These are phyloP conservation scores for Lumnitzera littorea DNA, from an alignment of 345 rosid species.

Conservation along the genomic window DNA sequence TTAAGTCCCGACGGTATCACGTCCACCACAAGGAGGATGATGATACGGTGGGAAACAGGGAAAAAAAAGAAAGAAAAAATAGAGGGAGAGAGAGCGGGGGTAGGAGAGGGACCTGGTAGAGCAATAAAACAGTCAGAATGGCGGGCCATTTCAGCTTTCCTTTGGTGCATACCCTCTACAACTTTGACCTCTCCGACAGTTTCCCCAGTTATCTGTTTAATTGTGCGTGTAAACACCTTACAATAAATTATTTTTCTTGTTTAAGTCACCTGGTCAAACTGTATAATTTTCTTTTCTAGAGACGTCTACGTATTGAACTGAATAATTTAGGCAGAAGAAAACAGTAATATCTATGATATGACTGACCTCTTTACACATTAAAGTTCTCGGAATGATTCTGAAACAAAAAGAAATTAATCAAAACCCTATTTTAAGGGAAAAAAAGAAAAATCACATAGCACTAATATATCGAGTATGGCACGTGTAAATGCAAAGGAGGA, in stretches of 20 bases:
- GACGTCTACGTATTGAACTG: background rate
- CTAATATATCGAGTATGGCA: background rate
- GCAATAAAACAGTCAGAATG: conserved; percentile 44
- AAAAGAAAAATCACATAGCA: background rate
- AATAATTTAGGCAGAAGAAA: background rate
- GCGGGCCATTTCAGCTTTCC: conserved; percentile 48
- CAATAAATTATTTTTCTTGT: background rate
- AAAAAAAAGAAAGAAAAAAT: too few species aligned
- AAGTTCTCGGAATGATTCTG: conserved; percentile 82
- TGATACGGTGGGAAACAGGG: too few species aligned
- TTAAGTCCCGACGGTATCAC: too few species aligned
- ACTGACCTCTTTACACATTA: conserved; percentile 82
- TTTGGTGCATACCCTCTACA: conserved; percentile 44
- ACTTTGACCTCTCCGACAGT: conserved; percentile 43
- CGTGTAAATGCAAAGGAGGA: background rate
- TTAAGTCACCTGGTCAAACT: too few species aligned
- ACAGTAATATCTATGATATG: background rate
- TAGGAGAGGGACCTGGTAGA: conserved; percentile 26
- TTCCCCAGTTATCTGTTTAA: conserved; percentile 53
- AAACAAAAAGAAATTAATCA: conserved; percentile 4
- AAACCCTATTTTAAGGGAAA: background rate
- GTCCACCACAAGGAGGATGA: too few species aligned
- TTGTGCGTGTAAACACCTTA: background rate
- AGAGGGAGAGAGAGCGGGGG: background rate
- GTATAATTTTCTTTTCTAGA: too few species aligned